Base-by-base conservation (phyloP, 1,284 basidiomycete species). In the Anthracocystis walkeri region DNA sequence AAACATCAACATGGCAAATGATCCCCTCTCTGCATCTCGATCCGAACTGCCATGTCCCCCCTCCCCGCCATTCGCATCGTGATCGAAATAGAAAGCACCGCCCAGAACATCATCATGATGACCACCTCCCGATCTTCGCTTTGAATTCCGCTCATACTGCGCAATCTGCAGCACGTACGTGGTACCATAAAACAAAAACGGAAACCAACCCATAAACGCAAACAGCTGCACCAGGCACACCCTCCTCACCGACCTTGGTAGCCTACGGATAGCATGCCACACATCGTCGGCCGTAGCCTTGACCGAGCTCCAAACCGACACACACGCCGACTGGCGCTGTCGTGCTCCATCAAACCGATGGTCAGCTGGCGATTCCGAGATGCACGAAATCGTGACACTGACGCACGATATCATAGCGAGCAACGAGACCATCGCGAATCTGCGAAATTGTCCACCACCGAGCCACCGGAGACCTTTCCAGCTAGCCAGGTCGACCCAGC, bases 391-490 rank as follows among this genome's bases (percentile, higher is more conserved):
- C 1, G 96, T 98, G 52, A 93, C 90, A 88, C 90, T 91, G 20
- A 98, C 93, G 2, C 93, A 95, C 48, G 88, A 74, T 11, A 91
- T 89, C 27, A 98, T 90, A 54, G 95, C 90, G 41, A 92, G 77
- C 70, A 96, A 90, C 75, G 91, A 91, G 64, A 98, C 87, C 45
- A 98, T 88, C 80, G 94, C 96, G 82, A 99, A 94, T 85, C 96
- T 96, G 75, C 96, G 90, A 87, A 99, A 99, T 85, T 99, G 97
- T 41, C 90, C 90, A 2, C 94, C 95, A 38, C 95, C 95, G n/a
- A 98, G 87, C 61, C 92, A 89, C 18, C 90, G 87, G 48, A 98
- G 88, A 50, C 93, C 86, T 2, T 91, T 91, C 66, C 94, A 87
- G 58, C 90, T 87, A 0, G 90, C 90, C 29, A 98, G 89, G 23